These are phyloP conservation scores for Candida vartiovaarae DNA, from an alignment of 805 yeast species.

Conservation along the genomic window DNA sequence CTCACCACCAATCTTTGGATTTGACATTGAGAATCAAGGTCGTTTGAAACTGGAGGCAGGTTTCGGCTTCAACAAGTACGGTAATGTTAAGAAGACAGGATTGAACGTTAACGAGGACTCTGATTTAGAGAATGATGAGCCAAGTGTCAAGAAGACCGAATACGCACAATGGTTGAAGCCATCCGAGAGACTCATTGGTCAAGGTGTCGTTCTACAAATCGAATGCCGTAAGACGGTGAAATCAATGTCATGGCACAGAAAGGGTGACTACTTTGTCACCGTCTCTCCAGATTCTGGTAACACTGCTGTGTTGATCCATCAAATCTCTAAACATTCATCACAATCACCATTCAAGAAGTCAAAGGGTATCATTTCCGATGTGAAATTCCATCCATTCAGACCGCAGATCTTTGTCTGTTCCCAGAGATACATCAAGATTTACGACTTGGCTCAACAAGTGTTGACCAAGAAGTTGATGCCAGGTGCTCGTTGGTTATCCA, in stretches of 20 bases:
- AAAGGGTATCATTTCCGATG: constrained; percentile 92
- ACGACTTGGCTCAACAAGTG: constrained; percentile 82
- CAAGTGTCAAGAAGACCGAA: constrained; percentile 38
- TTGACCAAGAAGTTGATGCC: constrained; percentile 82
- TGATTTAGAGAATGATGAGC: constrained; percentile 32
- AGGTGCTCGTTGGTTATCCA: constrained; percentile 92
- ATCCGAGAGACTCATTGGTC: constrained; percentile 45
- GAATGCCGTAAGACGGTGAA: constrained; percentile 65
- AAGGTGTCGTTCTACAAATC: constrained; percentile 70
- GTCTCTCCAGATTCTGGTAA: constrained; percentile 93
- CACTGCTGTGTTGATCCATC: constrained; percentile 88
- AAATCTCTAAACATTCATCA: constrained; percentile 85
- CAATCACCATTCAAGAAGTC: constrained; percentile 94
- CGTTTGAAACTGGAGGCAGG: constrained; percentile 79
- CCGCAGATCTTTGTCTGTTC: constrained; percentile 93
- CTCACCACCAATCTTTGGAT: constrained; percentile 89
- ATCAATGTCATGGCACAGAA: constrained; percentile 89
- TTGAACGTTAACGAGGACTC: constrained; percentile 32
- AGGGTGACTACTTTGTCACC: constrained; percentile 93
- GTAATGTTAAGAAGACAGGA: constrained; percentile 40
- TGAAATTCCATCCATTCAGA: constrained; percentile 92
- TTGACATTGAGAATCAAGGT: constrained; percentile 76
- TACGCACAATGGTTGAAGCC: constrained; percentile 85
- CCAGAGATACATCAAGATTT: constrained; percentile 85
- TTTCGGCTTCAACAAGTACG: constrained; percentile 76